Conservation (phyloP, 2,329 filamentous ascomycete genomes). For the Alternaria sp. region DNA sequence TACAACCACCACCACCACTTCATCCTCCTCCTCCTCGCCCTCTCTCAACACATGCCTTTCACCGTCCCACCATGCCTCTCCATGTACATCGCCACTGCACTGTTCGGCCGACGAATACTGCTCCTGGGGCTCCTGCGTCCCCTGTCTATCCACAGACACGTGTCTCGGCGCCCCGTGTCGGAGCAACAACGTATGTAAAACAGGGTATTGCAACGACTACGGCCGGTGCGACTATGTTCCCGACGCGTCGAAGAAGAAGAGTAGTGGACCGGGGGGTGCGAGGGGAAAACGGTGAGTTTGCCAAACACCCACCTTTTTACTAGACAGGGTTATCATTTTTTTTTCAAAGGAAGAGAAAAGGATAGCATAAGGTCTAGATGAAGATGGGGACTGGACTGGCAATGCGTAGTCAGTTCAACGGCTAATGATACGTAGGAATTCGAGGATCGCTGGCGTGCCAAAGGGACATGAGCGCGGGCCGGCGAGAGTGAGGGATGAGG, state of each 20-base stretch:
- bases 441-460: constrained; percentile 29
- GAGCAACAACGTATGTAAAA: constrained; percentile 42
- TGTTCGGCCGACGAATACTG: constrained; percentile 41
- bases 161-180: constrained; percentile 40
- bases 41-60: constrained; percentile 17
- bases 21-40: neutral
- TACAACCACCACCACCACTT: no score
- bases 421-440: constrained; percentile 6
- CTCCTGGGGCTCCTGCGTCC: constrained; percentile 38
- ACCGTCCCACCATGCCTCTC: constrained; percentile 23
- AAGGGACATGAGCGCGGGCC: constrained; percentile 36
- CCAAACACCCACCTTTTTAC: no score
- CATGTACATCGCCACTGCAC: constrained; percentile 34
- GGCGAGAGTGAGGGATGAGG: constrained; percentile 42
- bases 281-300: constrained; percentile 16
- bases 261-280: constrained; percentile 31
- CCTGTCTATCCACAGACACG: constrained; percentile 24
- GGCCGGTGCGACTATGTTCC: constrained; percentile 40
- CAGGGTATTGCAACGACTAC: constrained; percentile 41
- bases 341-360: no score
- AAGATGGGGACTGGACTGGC: no score
- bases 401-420: no score
- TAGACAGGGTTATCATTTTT: no score
- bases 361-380: no score
- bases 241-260: constrained; percentile 23